Evolutionary conservation across 2,329 filamentous ascomycete genomes (phyloP), one percentile per base, ranked within the genome.

Genomic region (Sphaerulina musiva): DNA sequence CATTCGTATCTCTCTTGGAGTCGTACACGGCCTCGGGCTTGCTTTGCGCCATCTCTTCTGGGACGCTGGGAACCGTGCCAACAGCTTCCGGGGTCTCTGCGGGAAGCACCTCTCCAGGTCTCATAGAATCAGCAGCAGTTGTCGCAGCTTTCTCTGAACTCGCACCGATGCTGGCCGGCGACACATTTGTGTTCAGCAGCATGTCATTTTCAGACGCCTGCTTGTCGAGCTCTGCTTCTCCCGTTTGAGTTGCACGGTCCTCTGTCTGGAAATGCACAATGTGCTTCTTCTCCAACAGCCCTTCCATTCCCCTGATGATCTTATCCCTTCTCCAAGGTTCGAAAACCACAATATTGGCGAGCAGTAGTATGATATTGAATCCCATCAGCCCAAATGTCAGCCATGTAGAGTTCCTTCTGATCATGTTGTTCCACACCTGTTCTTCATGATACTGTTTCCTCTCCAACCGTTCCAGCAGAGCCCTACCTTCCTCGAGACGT

Each of bases 341-440:
- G 57, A 95, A 85, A 17, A 93, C 83, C 63, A 95, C 85, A 23
- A 69, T 68, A 46, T 69, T 63, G 14, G 91, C 79, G 50, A 98
- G 73, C 68, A 98, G 89, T 45, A 98, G 74, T 57, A 97, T 70
- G 32, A 97, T 87, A 68, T 98, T 98, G 66, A 97, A 82, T 23
- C 92, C 92, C 93, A 98, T 98, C 58, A 98, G 75, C 0, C 92
- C 93, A 84, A 95, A 97, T 0, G 93, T 98, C 36, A 95, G 92
- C 93, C 93, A 98, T 0, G 93, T 98, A 69, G 87, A 93, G 78
- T 95, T 95, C 61, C 93, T 80, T 36, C 93, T 80, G 68, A 98
- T 98, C 64, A 95, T 92, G 70, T 98, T 93, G 68, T 89, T 95
- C 93, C 93, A 98, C 53, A 98, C 95, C 75, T 98, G 93, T 75